A percentile compares a stretch with the other conserved stretches of the same genome.
Conservation (phyloP, 331 rosid species). For the Stylosanthes scabra region DNA sequence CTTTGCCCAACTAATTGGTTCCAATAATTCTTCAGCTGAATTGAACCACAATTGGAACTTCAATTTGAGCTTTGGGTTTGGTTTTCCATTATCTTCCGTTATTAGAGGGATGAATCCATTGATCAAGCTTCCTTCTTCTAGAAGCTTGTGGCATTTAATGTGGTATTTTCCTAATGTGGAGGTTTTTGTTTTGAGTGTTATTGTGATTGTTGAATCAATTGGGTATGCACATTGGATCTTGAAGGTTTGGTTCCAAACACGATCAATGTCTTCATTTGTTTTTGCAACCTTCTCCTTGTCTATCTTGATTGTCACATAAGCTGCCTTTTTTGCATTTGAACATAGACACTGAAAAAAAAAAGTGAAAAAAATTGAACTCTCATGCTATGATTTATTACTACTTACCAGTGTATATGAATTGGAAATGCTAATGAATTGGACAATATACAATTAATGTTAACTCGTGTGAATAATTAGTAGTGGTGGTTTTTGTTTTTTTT, state of each 20-base stretch:
- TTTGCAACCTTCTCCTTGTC: slow-evolving; percentile 66
- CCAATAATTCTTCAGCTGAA: slow-evolving; percentile 57
- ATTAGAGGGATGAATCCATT: slow-evolving; percentile 74
- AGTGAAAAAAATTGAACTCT: neutral
- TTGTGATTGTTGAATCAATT: slow-evolving; percentile 55
- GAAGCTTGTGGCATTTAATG: slow-evolving; percentile 58
- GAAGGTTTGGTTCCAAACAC: slow-evolving; percentile 91
- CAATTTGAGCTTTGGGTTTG: slow-evolving; percentile 69
- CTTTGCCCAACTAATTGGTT: slow-evolving; percentile 62
- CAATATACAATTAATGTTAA: no score
- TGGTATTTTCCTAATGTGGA: slow-evolving; percentile 66
- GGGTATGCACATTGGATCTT: slow-evolving; percentile 86
- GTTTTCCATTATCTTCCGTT: slow-evolving; percentile 74
- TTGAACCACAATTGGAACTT: slow-evolving; percentile 82
- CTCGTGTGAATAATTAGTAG: no score
- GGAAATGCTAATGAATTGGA: no score
- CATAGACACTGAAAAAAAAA: slow-evolving; percentile 57
- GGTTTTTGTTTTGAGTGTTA: slow-evolving; percentile 69
- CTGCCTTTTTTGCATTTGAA: slow-evolving; percentile 60
- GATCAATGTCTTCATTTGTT: slow-evolving; percentile 59
- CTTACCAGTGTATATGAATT: no score
- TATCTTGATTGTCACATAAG: slow-evolving; percentile 78
- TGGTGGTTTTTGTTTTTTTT: no score
- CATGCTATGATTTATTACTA: neutral
- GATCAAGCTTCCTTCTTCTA: slow-evolving; percentile 63